phyloP scores from a whole-genome alignment of 257 asterid species.

The Nicotiana attenuata region DNA sequence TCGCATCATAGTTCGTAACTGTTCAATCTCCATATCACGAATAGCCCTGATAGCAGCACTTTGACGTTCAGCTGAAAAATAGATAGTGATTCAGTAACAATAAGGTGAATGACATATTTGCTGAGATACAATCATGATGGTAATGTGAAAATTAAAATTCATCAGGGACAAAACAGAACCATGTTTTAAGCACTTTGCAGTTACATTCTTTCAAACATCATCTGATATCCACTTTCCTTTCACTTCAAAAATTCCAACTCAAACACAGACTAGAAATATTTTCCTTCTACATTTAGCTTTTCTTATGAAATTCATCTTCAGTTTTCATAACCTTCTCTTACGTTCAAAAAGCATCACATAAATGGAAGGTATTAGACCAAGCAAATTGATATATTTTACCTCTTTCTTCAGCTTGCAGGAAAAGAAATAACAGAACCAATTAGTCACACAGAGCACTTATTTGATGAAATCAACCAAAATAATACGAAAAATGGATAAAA shows the following conservation, averaged over 20 bases:
- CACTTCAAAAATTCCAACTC: background rate
- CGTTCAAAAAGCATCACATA: background rate
- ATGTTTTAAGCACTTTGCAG: background rate
- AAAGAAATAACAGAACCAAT: background rate
- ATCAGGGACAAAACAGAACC: background rate
- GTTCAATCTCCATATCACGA: constrained; percentile 74
- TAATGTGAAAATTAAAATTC: background rate
- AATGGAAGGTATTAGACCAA: background rate
- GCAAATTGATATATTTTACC: background rate
- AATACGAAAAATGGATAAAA: background rate
- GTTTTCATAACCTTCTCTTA: background rate
- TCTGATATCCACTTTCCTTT: background rate
- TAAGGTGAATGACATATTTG: background rate
- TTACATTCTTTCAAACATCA: background rate
- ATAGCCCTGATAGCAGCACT: constrained; percentile 76
- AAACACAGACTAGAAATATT: background rate
- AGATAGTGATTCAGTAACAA: background rate
- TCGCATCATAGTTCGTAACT: constrained; percentile 45
- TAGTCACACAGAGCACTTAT: background rate
- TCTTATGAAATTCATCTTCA: background rate
- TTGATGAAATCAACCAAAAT: background rate
- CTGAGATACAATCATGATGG: background rate
- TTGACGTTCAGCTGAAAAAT: constrained; percentile 68
- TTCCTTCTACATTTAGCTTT: background rate
- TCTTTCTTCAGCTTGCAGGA: background rate